A percentile compares a stretch with the other conserved stretches of the same genome.
Evolutionary conservation across 495 filamentous ascomycete genomes (phyloP).

Genomic region (Aspergillus egyptiacus): DNA sequence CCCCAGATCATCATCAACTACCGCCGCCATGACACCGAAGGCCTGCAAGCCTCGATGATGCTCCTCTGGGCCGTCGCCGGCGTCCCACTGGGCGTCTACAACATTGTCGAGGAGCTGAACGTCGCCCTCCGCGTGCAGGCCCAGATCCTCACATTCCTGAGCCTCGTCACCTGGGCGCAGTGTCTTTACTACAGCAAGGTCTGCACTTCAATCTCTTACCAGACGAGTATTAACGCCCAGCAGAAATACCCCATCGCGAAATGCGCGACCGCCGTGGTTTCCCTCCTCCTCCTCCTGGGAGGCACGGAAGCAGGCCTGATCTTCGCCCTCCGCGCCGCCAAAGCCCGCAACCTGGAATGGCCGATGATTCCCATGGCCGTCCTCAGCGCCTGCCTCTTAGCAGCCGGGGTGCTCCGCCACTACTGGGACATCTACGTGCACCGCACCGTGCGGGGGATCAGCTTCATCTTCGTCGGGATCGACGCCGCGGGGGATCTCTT

Average conservation of each 20-base stretch:
- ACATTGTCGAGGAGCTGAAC: slow-evolving; percentile 56
- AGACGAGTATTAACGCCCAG: not conserved
- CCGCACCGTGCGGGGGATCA: slow-evolving; percentile 57
- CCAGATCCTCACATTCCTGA: slow-evolving; percentile 55
- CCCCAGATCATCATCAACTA: slow-evolving; percentile 63
- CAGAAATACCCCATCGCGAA: slow-evolving; percentile 42
- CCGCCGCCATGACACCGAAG: slow-evolving; percentile 51
- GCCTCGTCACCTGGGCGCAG: slow-evolving; percentile 58
- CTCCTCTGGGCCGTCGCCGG: slow-evolving; percentile 60
- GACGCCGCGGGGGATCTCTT: slow-evolving; percentile 60
- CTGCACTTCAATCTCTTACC: not conserved
- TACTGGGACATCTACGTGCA: slow-evolving; percentile 57
- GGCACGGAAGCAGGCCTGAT: slow-evolving; percentile 47
- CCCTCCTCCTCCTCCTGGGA: slow-evolving; percentile 40
- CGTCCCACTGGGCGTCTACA: slow-evolving; percentile 60
- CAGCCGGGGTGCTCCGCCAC: slow-evolving; percentile 48
- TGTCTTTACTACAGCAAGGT: slow-evolving; percentile 58
- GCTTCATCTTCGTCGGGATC: slow-evolving; percentile 59
- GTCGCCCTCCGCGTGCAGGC: slow-evolving; percentile 55
- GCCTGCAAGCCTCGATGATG: slow-evolving; percentile 61
- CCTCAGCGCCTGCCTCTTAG: slow-evolving; percentile 51
- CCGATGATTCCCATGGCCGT: slow-evolving; percentile 56
- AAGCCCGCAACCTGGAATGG: slow-evolving; percentile 37
- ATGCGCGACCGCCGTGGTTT: slow-evolving; percentile 34
- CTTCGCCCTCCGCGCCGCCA: slow-evolving; percentile 43